A percentile compares a stretch with the other conserved stretches of the same genome.
Conservation (phyloP, 2,329 filamentous ascomycete species). For the Aureobasidium sp. region DNA sequence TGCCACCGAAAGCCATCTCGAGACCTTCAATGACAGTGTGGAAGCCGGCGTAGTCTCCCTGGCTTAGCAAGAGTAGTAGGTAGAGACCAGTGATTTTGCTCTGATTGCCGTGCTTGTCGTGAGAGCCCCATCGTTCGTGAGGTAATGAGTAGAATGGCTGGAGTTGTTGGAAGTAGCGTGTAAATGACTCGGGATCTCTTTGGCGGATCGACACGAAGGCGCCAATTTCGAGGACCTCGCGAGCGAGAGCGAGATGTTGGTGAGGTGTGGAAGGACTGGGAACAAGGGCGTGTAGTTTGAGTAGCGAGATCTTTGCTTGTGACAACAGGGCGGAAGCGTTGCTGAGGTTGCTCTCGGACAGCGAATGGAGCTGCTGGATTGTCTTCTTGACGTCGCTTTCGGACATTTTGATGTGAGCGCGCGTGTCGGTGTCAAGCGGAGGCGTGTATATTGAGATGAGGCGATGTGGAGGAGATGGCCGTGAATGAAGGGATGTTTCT, state of each 20-base stretch:
- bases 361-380: conserved; percentile 60
- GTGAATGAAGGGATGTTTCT: background rate
- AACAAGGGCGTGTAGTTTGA: conserved; percentile 78
- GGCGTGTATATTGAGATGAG: background rate
- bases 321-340: conserved; percentile 67
- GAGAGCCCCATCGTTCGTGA: conserved; percentile 42
- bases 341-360: conserved; percentile 54
- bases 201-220: conserved; percentile 87
- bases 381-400: conserved; percentile 64
- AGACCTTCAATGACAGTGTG: conserved; percentile 90
- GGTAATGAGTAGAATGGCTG: conserved; percentile 85
- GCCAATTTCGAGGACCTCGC: conserved; percentile 83
- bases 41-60: conserved; percentile 90
- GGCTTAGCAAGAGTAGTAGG: conserved; percentile 76
- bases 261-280: conserved; percentile 58
- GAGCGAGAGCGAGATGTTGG: conserved; percentile 64
- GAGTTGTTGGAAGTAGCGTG: conserved; percentile 91
- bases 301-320: conserved; percentile 79
- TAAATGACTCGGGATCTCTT: conserved; percentile 81
- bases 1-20: conserved; percentile 45
- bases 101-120: conserved; percentile 47
- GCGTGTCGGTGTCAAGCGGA: background rate
- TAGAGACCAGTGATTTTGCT: conserved; percentile 94
- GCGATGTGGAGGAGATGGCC: background rate
- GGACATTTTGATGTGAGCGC: conserved; percentile 45